These are phyloP conservation scores for Stagonosporopsis vannaccii DNA, from an alignment of 2,329 filamentous ascomycete species.

Conservation along the genomic window DNA sequence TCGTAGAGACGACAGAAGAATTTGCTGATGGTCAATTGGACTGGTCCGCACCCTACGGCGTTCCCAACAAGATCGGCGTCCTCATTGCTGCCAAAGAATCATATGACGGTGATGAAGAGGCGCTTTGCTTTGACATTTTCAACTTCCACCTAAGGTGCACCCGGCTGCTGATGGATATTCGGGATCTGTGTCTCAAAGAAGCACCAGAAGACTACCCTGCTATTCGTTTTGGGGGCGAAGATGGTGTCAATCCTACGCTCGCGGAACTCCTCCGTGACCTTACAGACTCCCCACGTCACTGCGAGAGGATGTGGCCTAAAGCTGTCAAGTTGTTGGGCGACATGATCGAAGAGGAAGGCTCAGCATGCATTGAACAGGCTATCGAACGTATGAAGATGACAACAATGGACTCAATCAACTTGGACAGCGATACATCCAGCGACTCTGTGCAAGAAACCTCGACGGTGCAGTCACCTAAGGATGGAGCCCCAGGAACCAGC, in stretches of 20 bases:
- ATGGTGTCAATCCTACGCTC: constrained; percentile 1
- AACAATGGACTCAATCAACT: background rate
- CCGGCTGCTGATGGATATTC: constrained; percentile 12
- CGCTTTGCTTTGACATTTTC: constrained; percentile 15
- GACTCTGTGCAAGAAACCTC: background rate
- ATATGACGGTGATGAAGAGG: constrained; percentile 16
- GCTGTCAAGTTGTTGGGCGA: constrained; percentile 1
- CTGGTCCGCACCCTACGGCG: background rate
- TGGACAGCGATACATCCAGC: background rate
- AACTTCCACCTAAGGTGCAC: constrained; percentile 6
- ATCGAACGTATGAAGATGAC: background rate
- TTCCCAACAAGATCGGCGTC: background rate
- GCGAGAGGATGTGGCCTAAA: constrained; percentile 5
- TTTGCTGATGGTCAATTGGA: background rate
- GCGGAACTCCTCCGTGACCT: constrained; percentile 14
- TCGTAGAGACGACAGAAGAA: background rate
- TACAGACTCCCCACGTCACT: background rate
- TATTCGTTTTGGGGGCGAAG: background rate
- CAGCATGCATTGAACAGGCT: background rate
- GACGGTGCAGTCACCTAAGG: background rate
- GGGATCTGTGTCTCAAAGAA: constrained; percentile 7
- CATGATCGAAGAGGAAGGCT: background rate
- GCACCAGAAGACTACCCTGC: constrained; percentile 19
- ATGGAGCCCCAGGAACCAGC: too few relatives aligned
- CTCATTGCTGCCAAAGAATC: constrained; percentile 14